These are phyloP conservation scores for Russula sp. DNA, from an alignment of 768 basidiomycete species.

Conservation along the genomic window DNA sequence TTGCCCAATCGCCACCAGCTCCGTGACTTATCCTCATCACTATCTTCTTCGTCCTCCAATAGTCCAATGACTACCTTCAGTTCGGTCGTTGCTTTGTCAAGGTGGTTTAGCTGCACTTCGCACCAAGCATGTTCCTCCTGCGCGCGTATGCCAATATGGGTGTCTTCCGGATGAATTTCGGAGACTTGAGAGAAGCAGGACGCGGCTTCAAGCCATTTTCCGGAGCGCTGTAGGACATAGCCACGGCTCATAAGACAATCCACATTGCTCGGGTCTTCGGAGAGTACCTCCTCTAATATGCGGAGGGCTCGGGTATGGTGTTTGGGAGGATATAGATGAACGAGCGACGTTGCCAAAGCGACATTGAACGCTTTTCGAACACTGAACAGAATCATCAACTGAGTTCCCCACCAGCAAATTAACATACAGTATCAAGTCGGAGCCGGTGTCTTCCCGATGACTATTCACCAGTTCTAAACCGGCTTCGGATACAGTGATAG, in stretches of 20 bases:
- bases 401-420: background rate
- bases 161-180: conserved; percentile 41
- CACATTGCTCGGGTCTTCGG: conserved; percentile 54
- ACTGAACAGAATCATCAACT: conserved; percentile 35
- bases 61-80: conserved; percentile 44
- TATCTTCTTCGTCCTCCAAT: conserved; percentile 42
- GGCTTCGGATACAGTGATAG: conserved; percentile 63
- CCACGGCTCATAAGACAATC: conserved; percentile 69
- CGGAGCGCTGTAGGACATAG: conserved; percentile 58
- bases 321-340: conserved; percentile 84
- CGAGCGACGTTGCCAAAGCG: conserved; percentile 66
- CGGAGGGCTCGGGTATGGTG: conserved; percentile 75
- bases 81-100: conserved; percentile 41
- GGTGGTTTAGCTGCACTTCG: conserved; percentile 45
- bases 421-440: conserved; percentile 44
- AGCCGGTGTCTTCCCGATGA: conserved; percentile 54
- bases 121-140: conserved; percentile 88
- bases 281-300: conserved; percentile 68
- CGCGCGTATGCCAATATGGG: conserved; percentile 51
- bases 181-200: conserved; percentile 55
- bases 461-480: conserved; percentile 53
- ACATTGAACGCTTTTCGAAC: conserved; percentile 63
- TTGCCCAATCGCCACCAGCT: conserved; percentile 83
- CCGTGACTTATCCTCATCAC: conserved; percentile 59
- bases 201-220: conserved; percentile 64